Conservation (phyloP, 2,329 filamentous ascomycete genomes). For the Pestalotiopsis sp. region DNA sequence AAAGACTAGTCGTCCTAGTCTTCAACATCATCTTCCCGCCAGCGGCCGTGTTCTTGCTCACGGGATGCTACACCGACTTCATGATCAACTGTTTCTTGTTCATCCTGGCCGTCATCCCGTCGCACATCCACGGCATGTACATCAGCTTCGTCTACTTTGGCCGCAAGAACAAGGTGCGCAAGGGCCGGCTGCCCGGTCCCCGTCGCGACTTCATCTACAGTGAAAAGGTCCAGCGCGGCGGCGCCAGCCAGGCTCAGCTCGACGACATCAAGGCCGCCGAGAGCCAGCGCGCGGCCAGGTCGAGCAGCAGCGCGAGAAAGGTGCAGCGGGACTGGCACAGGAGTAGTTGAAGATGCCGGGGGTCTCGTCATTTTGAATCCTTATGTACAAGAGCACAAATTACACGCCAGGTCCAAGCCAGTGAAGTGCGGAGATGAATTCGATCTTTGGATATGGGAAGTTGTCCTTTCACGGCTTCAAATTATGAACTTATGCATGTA, state of each 20-base stretch:
- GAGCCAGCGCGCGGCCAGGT: neutral
- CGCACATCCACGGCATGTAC: constrained; percentile 13
- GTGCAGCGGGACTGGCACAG: neutral
- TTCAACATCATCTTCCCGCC: constrained; percentile 9
- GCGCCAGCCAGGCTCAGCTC: neutral
- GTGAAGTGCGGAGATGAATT: too few species aligned
- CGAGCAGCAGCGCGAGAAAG: neutral
- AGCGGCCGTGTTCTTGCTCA: neutral
- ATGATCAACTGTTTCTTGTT: constrained; percentile 10
- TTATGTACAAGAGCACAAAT: too few species aligned
- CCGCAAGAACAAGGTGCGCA: constrained; percentile 10
- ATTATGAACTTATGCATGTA: too few species aligned
- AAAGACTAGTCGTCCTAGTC: constrained; percentile 4
- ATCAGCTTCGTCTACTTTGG: constrained; percentile 10
- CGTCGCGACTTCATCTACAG: constrained; percentile 6
- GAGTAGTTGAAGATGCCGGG: neutral
- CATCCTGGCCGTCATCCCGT: constrained; percentile 7
- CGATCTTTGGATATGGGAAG: too few species aligned
- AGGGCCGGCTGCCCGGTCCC: neutral
- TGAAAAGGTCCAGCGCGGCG: constrained; percentile 8
- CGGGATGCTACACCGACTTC: neutral
- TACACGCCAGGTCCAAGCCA: too few species aligned
- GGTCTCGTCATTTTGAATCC: neutral
- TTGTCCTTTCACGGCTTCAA: too few species aligned
- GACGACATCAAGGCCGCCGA: constrained; percentile 1